Base-by-base conservation (phyloP, 2,329 filamentous ascomycete genomes). In the Hypoxylon sp. region DNA sequence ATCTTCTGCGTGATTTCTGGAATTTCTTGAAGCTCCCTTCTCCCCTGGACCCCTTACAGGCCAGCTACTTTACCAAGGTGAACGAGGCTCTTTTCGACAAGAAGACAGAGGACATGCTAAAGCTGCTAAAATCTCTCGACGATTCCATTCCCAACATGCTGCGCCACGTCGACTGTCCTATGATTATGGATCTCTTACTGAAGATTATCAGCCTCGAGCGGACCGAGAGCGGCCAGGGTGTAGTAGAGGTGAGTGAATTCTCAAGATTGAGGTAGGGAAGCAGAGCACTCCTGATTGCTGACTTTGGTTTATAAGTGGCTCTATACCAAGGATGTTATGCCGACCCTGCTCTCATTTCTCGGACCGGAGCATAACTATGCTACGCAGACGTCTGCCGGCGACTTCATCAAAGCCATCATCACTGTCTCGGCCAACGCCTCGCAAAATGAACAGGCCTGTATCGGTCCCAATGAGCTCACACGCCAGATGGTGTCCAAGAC, bases 371-470 rank as follows among this genome's bases (percentile, higher is more conserved):
- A 96, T 70, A 90, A 88, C 62, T 91, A 92, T 74, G 91, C 94
- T 1, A 96, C 95, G 2, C 95, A 99, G 74, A 98, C 95, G 0
- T 96, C 95, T 0, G 95, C 95, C 0, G 95, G 95, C 38, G 95
- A 99, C 72, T 99, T 99, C 67, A 84, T 99, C 69, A 99, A 99
- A 75, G 95, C 95, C 37, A 97, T 99, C 72, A 98, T 99, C 66
- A 99, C 95, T 21, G 97, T 99, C 56, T 98, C 95, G 1, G 95
- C 95, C 59, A 99, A 99, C 71, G 95, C 95, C 2, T 97, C 94
- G 1, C 95, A 97, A 68, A 96, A 97, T 70, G 95, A 99, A 70
- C 93, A 97, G 73, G 95, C 94, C n/a, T 97, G 96, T 69, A 98
- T 99, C 72, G 95, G 95, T 3, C 95, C 95, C 3, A 99, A 99